A percentile compares a stretch with the other conserved stretches of the same genome.
These are phyloP conservation scores for Chernovozyma aurita DNA, from an alignment of 1,139 yeast species.

Conservation along the genomic window DNA sequence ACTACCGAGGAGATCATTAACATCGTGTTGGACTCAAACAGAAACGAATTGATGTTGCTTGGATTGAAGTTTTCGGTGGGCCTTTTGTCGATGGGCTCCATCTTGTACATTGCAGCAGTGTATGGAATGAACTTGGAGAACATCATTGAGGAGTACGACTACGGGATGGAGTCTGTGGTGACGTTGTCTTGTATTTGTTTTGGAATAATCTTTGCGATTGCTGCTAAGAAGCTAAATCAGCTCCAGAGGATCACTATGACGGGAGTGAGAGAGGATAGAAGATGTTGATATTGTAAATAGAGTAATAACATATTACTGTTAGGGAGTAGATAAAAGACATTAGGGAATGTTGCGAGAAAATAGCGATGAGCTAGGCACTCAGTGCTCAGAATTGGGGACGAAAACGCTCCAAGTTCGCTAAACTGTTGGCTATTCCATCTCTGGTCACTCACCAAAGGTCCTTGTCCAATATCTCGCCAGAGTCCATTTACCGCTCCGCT, in stretches of 20 bases:
- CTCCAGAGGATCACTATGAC: slow-evolving; percentile 42
- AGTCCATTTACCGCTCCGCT: no score
- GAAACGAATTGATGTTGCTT: slow-evolving; percentile 45
- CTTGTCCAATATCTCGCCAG: no score
- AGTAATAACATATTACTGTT: background rate
- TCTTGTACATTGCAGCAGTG: slow-evolving; percentile 37
- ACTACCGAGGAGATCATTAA: slow-evolving; percentile 46
- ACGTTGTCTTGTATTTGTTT: slow-evolving; percentile 24
- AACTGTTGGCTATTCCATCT: no score
- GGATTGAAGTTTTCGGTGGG: slow-evolving; percentile 43
- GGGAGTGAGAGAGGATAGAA: slow-evolving; percentile 13
- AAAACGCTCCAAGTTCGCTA: no score
- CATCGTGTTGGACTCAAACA: slow-evolving; percentile 41
- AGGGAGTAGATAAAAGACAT: no score
- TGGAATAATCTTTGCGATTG: slow-evolving; percentile 20
- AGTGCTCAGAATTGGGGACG: no score
- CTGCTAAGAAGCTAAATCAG: slow-evolving; percentile 27
- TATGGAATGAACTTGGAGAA: slow-evolving; percentile 43
- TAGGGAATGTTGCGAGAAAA: no score
- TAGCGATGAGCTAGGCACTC: no score
- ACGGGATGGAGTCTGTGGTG: slow-evolving; percentile 35
- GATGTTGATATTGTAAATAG: background rate
- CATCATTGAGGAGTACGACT: slow-evolving; percentile 30
- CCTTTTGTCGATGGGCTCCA: slow-evolving; percentile 35
- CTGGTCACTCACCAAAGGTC: no score